Conservation (phyloP, 768 basidiomycete species). For the Russula dissimulans region DNA sequence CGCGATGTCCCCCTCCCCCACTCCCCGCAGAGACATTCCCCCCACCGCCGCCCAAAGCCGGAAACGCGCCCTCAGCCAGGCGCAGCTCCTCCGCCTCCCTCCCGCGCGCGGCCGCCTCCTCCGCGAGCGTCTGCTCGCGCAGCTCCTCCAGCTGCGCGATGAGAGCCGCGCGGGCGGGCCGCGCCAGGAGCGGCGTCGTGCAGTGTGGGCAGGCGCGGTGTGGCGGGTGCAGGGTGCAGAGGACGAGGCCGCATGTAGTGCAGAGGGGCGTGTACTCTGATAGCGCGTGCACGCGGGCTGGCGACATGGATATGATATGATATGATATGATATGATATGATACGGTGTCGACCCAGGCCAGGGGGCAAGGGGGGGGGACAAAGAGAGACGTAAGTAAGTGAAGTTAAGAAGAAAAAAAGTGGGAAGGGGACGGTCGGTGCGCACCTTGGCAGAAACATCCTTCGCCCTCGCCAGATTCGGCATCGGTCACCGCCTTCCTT, state of each 20-base stretch:
- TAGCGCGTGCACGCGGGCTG: slow-evolving; percentile 12
- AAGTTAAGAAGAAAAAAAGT: neutral
- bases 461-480: neutral
- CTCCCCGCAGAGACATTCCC: too few relatives aligned
- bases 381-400: too few relatives aligned
- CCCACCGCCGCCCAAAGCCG: neutral
- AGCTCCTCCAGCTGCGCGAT: slow-evolving; percentile 4
- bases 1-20: neutral
- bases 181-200: slow-evolving; percentile 1
- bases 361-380: too few relatives aligned
- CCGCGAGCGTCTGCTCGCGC: neutral
- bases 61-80: slow-evolving; percentile 13
- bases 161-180: neutral
- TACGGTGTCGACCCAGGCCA: too few relatives aligned
- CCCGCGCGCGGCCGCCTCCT: slow-evolving; percentile 4
- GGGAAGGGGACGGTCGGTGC: neutral
- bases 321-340: too few relatives aligned
- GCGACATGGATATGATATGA: neutral
- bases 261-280: slow-evolving; percentile 18
- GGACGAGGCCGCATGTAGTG: slow-evolving; percentile 15
- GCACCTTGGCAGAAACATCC: slow-evolving; percentile 19
- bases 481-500: neutral
- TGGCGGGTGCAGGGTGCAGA: slow-evolving; percentile 10
- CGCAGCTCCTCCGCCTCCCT: neutral
- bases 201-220: slow-evolving; percentile 15